Evolutionary conservation across 169 alveolate genomes (phyloP), one percentile per base, ranked within the genome.

Genomic region (Toxoplasma gondii): DNA sequence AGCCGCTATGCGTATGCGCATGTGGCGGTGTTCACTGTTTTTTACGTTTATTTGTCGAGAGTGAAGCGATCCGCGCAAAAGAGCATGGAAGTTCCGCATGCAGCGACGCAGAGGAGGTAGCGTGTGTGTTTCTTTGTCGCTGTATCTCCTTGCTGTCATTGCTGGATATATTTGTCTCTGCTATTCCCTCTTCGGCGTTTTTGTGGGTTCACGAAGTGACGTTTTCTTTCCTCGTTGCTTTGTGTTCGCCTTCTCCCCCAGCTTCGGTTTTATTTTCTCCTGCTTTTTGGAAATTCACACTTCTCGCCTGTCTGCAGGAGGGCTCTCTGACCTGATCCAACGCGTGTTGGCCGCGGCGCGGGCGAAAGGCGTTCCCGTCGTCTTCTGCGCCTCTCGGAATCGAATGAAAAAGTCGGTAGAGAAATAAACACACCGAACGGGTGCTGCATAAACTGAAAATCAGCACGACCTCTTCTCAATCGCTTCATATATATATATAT

Each of bases 381-480:
- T 78, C 4, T 78, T 78, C 86, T 78, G 39, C 49, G 86, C 45
- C 10, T 78, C 86, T 17, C 86, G 86, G 43, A 78, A 78, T n/a
- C 39, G 45, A 16, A n/a, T 78, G 10, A 78, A 78, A 45, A 78
- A n/a, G 86, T 78, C 12, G n/a, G 86, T 45, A 36, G 86, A n/a
- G 58, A 49, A 49, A 49, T 4, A 49, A 4, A 49, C 58, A 49
- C 22, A 49, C 12, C 58, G 58, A 12, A 4, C 22, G 58, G 4
- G 4, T 49, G 22, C 4, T 12, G 58, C 58, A 49, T 4, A 49
- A 49, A 7, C 58, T 12, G 58, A n/a, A n/a, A n/a, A n/a, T n/a
- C 58, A 12, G 58, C 58, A 4, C 4, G 12, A 49, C 58, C 22
- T 49, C 4, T 49, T 12, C 58, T 49, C 58, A 49, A 49, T 49